phyloP scores from a whole-genome alignment of 2,329 filamentous ascomycete species.

The Hypoxylon sp. region DNA sequence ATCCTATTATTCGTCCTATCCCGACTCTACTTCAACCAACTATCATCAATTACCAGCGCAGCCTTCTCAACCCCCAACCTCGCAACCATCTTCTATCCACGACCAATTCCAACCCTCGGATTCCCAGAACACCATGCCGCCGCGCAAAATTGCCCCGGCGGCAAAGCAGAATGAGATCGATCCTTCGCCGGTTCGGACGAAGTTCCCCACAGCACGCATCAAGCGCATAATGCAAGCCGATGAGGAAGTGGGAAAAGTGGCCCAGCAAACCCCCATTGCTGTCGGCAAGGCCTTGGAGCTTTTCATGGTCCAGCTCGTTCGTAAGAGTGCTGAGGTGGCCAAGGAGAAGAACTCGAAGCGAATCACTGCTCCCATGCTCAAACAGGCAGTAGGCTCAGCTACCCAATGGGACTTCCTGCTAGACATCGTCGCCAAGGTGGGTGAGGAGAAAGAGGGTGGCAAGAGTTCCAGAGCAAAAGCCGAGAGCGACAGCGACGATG shows the following conservation, averaged over 20 bases:
- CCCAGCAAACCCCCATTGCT: slow-evolving; percentile 95
- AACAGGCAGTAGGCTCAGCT: slow-evolving; percentile 88
- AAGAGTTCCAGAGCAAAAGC: slow-evolving; percentile 58
- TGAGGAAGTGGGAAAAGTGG: slow-evolving; percentile 98
- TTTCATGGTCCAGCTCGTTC: slow-evolving; percentile 96
- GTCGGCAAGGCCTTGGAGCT: slow-evolving; percentile 96
- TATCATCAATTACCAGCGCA: slow-evolving; percentile 40
- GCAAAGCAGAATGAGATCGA: slow-evolving; percentile 62
- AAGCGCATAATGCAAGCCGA: slow-evolving; percentile 99
- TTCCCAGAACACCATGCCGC: slow-evolving; percentile 56
- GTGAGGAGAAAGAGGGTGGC: slow-evolving; percentile 66
- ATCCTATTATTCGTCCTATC: slow-evolving; percentile 48
- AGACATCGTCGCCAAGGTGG: slow-evolving; percentile 89
- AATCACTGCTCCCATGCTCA: slow-evolving; percentile 91
- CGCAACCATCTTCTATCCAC: slow-evolving; percentile 48
- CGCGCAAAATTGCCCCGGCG: slow-evolving; percentile 57
- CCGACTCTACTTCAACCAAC: slow-evolving; percentile 44
- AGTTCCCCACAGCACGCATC: slow-evolving; percentile 96
- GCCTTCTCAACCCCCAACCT: slow-evolving; percentile 29
- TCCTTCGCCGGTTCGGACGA: slow-evolving; percentile 86
- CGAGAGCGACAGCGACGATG: slow-evolving; percentile 69
- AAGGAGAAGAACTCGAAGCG: slow-evolving; percentile 87
- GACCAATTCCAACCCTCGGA: slow-evolving; percentile 41
- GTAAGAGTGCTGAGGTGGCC: slow-evolving; percentile 88
- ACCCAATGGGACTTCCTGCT: slow-evolving; percentile 95